Evolutionary conservation across 306 rosid genomes (phyloP), one percentile per base, ranked within the genome.

Genomic region (Corylus avellana): DNA sequence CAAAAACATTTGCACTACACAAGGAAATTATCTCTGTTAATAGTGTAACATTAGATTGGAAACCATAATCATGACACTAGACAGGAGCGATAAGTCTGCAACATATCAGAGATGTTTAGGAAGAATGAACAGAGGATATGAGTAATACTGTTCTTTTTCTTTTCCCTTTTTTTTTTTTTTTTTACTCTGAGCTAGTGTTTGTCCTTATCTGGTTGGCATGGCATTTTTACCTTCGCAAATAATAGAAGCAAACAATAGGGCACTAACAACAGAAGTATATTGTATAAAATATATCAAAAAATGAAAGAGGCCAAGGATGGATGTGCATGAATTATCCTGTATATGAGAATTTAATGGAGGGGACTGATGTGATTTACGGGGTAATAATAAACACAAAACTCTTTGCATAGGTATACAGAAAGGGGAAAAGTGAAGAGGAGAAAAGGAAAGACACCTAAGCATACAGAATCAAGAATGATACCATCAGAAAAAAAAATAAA

Each of bases 1-100:
- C 99, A 59, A 96, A 96, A 77, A 96, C 99, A 78, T 69, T 93
- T 62, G 99, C 88, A 55, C 99, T 96, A 90, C 81, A 67, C 71
- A 84, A 12, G 76, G 71, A 84, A 85, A 61, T 56, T 72, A 81
- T 29, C 70, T 58, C 81, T 68, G 87, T 84, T 82, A 86, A 84
- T 27, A 17, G 47, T 72, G 77, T 72, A 35, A 75, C 53, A 70
- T 7, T 44, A 74, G 72, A 42, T 61, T 46, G 62, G 61, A 73
- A n/a, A 53, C 67, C 49, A 75, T 58, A 77, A 71, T 20, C 16
- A 49, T 25, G 76, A 75, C 20, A 71, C 56, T 54, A 72, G 58
- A 50, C 67, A 4, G 11, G 49, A 62, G 22, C 42, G 39, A 82
- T 18, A 61, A 70, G 59, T 18, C 49, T n/a, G 55, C 18, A 73